Conservation (phyloP, 2,329 filamentous ascomycete species). For the Arachnopeziza araneosa region DNA sequence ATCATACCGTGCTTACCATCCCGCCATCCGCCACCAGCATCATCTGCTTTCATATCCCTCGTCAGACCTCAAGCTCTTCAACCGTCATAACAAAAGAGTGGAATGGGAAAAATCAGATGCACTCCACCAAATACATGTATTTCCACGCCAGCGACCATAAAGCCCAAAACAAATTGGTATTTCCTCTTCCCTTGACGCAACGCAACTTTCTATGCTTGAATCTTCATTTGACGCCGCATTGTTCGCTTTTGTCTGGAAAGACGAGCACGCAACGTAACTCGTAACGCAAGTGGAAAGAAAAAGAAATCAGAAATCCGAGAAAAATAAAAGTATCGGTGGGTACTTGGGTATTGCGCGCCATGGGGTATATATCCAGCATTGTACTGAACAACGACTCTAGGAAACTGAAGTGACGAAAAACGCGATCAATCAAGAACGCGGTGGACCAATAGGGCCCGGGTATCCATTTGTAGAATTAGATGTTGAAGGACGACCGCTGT, state of each 20-base stretch:
- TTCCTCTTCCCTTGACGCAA: not conserved
- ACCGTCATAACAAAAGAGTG: not conserved
- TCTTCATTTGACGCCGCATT: slow-evolving; percentile 1
- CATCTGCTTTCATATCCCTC: not conserved
- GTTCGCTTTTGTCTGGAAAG: not conserved
- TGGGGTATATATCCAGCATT: slow-evolving; percentile 33
- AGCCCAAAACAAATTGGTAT: slow-evolving; percentile 2
- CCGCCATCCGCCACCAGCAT: not conserved
- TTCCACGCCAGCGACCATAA: not conserved
- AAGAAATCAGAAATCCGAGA: slow-evolving; percentile 18
- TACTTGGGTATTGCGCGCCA: slow-evolving; percentile 32
- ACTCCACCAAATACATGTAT: not conserved
- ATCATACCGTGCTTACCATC: not conserved
- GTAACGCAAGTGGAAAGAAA: slow-evolving; percentile 4
- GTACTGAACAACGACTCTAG: slow-evolving; percentile 27
- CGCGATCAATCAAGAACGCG: slow-evolving; percentile 52
- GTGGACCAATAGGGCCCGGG: slow-evolving; percentile 86
- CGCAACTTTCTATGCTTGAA: slow-evolving; percentile 1
- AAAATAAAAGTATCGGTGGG: slow-evolving; percentile 27
- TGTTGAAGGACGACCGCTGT: slow-evolving; percentile 88
- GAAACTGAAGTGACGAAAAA: slow-evolving; percentile 29
- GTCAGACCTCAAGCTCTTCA: not conserved
- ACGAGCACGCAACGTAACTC: not conserved
- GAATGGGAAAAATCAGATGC: not conserved
- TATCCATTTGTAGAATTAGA: slow-evolving; percentile 95